Evolutionary conservation across 2,329 filamentous ascomycete species (phyloP).

Genomic region (Trichophyton benhamiae): DNA sequence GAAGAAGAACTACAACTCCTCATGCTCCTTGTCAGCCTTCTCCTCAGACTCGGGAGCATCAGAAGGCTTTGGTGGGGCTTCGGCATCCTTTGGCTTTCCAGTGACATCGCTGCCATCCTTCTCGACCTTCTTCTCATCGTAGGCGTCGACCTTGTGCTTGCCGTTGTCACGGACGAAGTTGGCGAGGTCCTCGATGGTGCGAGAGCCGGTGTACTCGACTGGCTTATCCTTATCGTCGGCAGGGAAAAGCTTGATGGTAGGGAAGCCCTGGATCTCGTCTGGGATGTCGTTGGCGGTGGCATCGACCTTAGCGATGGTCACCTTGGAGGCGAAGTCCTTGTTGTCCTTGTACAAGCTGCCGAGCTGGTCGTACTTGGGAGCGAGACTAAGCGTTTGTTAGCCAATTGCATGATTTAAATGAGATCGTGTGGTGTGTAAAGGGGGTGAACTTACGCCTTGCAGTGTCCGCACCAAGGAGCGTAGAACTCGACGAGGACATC

Average conservation of each 20-base stretch:
- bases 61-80: conserved; percentile 9
- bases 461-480: conserved; percentile 69
- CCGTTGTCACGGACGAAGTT: conserved; percentile 92
- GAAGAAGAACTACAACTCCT: conserved; percentile 26
- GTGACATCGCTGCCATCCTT: conserved; percentile 29
- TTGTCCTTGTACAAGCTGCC: conserved; percentile 43
- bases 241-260: conserved; percentile 95
- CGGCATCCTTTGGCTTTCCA: conserved; percentile 12
- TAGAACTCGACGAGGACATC: conserved; percentile 98
- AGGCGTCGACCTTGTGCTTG: conserved; percentile 66
- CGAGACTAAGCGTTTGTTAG: conserved; percentile 33
- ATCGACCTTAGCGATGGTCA: conserved; percentile 77
- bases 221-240: conserved; percentile 78
- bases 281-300: conserved; percentile 93
- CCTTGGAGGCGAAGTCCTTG: conserved; percentile 43
- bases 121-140: conserved; percentile 45
- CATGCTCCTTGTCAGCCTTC: conserved; percentile 18
- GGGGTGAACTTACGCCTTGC: conserved; percentile 44
- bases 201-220: conserved; percentile 74
- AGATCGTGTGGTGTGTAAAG: neutral
- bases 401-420: neutral
- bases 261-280: conserved; percentile 94
- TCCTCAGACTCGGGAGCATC: conserved; percentile 17
- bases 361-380: conserved; percentile 56
- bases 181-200: conserved; percentile 82